Evolutionary conservation across 176 grass and related monocot genomes (phyloP).

Genomic region (Elaeis guineensis): DNA sequence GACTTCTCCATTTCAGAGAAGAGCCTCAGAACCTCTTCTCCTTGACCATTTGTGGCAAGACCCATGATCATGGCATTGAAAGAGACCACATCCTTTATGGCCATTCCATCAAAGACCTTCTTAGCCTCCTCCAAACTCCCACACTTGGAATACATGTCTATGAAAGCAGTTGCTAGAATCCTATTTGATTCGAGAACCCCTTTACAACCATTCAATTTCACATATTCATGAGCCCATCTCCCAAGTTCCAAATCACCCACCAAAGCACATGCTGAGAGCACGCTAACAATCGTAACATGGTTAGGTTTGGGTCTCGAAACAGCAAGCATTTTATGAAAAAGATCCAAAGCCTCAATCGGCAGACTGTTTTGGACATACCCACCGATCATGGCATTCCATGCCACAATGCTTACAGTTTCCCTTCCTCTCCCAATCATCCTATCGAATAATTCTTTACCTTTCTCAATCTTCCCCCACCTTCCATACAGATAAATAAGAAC

Average conservation of each 20-base stretch:
- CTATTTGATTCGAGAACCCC: conserved; percentile 6
- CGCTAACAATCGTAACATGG: conserved; percentile 15
- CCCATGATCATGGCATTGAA: conserved; percentile 26
- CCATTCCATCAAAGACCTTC: conserved; percentile 2
- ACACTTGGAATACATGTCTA: conserved; percentile 22
- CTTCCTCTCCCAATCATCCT: background rate
- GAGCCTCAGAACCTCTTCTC: conserved; percentile 5
- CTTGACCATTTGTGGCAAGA: conserved; percentile 9
- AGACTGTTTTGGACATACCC: conserved; percentile 8
- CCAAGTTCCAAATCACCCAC: conserved; percentile 19
- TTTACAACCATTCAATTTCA: background rate
- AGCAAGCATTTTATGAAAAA: conserved; percentile 11
- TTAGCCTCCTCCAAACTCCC: conserved; percentile 15
- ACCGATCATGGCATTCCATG: conserved; percentile 17
- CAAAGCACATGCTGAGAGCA: conserved; percentile 16
- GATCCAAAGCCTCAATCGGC: conserved; percentile 12
- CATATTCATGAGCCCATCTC: conserved; percentile 16
- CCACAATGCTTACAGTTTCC: background rate
- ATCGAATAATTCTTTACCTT: conserved; percentile 12
- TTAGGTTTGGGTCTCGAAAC: conserved; percentile 4
- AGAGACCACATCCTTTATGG: conserved; percentile 4
- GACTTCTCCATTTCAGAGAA: conserved; percentile 14
- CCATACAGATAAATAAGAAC: conserved; percentile 17
- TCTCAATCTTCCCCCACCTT: conserved; percentile 2
- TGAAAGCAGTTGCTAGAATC: conserved; percentile 15